Conservation (phyloP, 2,329 filamentous ascomycete genomes). For the Penicillium occitanis region DNA sequence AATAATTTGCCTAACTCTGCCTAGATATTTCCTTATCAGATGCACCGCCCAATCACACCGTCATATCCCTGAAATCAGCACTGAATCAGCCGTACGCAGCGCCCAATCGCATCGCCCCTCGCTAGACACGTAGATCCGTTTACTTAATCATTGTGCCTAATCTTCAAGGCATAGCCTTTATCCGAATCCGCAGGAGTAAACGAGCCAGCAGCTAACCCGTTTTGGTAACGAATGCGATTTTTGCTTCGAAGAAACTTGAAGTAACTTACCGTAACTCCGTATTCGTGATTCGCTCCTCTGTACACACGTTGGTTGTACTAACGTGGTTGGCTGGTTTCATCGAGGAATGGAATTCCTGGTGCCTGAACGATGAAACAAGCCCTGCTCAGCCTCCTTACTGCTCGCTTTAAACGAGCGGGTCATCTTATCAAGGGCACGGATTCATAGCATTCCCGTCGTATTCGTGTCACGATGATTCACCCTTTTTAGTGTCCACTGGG, state of each 20-base stretch:
- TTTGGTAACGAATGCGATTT: constrained; percentile 3
- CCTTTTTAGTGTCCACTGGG: background rate
- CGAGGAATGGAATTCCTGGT: constrained; percentile 4
- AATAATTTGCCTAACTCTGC: background rate
- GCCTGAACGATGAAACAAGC: background rate
- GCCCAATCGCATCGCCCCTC: background rate
- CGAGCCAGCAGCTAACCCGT: background rate
- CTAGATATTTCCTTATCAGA: background rate
- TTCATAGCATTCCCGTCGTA: background rate
- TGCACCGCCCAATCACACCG: background rate
- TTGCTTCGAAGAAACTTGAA: background rate
- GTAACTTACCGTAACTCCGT: background rate
- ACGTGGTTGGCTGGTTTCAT: background rate
- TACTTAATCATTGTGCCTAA: constrained; percentile 3
- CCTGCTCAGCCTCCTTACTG: constrained; percentile 7
- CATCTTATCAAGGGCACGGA: background rate
- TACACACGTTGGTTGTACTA: too few relatives aligned
- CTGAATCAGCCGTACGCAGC: background rate
- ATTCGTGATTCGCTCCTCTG: background rate
- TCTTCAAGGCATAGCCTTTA: background rate
- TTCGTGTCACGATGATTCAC: background rate
- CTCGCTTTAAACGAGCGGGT: background rate
- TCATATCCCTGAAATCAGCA: background rate
- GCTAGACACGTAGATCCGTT: background rate
- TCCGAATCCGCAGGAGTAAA: background rate